These are phyloP conservation scores for Saccharomyces hybrid DNA, from an alignment of 1,139 yeast genomes.

Conservation along the genomic window DNA sequence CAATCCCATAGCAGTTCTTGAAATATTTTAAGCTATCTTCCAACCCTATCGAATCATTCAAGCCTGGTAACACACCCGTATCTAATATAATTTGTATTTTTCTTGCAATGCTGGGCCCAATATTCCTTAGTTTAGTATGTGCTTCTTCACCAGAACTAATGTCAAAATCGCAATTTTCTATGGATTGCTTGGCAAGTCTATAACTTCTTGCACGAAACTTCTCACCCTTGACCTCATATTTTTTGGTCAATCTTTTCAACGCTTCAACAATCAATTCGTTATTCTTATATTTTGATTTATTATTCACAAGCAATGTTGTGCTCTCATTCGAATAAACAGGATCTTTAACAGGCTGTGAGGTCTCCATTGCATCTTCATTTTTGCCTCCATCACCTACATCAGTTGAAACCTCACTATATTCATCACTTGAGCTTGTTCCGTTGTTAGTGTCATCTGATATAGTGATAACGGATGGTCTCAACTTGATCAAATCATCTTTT, in stretches of 20 bases:
- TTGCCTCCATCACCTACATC: too few relatives aligned
- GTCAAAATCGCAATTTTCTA: slow-evolving; percentile 24
- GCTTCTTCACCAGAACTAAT: slow-evolving; percentile 41
- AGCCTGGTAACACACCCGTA: slow-evolving; percentile 37
- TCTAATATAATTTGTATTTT: slow-evolving; percentile 44
- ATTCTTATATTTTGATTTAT: slow-evolving; percentile 18
- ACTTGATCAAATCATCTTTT: too few relatives aligned
- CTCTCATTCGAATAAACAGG: too few relatives aligned
- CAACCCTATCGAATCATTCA: slow-evolving; percentile 30
- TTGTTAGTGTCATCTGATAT: too few relatives aligned
- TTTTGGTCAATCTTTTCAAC: slow-evolving; percentile 35
- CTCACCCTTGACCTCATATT: slow-evolving; percentile 38
- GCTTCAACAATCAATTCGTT: slow-evolving; percentile 33
- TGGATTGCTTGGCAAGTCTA: slow-evolving; percentile 40
- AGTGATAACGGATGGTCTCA: too few relatives aligned
- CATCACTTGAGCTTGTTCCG: too few relatives aligned
- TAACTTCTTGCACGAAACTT: slow-evolving; percentile 42
- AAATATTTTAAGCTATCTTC: slow-evolving; percentile 35
- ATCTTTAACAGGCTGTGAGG: too few relatives aligned
- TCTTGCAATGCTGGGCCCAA: slow-evolving; percentile 42
- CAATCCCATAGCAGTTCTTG: slow-evolving; percentile 47
- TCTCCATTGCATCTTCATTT: too few relatives aligned
- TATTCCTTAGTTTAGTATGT: slow-evolving; percentile 33
- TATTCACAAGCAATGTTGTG: slow-evolving; percentile 6
- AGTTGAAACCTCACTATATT: too few relatives aligned